Conservation (phyloP, 257 asterid genomes). For the Solanum gracilifrons region DNA sequence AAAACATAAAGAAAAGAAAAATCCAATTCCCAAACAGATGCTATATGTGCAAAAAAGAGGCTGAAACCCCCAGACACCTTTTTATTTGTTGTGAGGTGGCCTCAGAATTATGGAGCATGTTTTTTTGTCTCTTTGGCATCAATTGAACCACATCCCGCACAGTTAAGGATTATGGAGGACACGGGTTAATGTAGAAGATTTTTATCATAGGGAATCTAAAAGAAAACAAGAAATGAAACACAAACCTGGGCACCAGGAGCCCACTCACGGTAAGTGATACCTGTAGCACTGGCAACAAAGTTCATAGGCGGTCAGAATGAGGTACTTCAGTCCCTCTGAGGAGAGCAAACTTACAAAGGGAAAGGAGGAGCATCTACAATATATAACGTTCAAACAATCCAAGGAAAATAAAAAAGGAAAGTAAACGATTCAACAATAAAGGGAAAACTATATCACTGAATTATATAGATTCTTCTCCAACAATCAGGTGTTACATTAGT, state of each 20-base stretch:
- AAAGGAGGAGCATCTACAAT: neutral
- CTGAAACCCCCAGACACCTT: neutral
- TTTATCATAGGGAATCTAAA: neutral
- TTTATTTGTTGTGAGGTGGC: neutral
- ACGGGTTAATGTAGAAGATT: neutral
- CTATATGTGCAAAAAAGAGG: neutral
- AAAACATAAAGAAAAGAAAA: neutral
- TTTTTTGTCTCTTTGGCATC: neutral
- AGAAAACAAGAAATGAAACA: constrained; percentile 5
- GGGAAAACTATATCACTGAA: neutral
- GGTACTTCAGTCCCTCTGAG: neutral
- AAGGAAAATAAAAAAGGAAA: neutral
- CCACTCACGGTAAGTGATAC: constrained; percentile 97
- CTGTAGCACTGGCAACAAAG: constrained; percentile 65
- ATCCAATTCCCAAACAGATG: neutral
- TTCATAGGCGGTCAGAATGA: constrained; percentile 9
- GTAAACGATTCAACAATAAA: neutral
- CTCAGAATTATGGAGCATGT: neutral
- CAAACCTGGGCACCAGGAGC: constrained; percentile 99
- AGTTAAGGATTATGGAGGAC: neutral
- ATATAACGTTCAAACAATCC: neutral
- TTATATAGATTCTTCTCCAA: neutral
- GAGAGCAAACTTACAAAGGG: neutral
- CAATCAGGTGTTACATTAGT: neutral
- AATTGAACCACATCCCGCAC: neutral